A percentile compares a stretch with the other conserved stretches of the same genome.
Evolutionary conservation across 2,329 filamentous ascomycete genomes (phyloP).

Genomic region (Aspergillus fumigatus): DNA sequence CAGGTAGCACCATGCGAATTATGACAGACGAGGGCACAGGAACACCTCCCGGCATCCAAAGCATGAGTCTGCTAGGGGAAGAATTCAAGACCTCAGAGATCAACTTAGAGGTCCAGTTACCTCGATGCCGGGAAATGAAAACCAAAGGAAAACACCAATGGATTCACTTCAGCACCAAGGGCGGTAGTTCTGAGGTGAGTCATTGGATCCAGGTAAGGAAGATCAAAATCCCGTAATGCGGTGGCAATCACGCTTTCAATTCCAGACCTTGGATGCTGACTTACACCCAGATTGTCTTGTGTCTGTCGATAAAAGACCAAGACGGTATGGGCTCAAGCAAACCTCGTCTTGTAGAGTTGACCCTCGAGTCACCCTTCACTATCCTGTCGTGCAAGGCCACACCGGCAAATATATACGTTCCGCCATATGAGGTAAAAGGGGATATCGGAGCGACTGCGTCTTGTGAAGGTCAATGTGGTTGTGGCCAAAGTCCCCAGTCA

Average conservation of each 20-base stretch:
- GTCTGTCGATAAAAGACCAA: slow-evolving; percentile 77
- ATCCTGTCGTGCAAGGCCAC: slow-evolving; percentile 89
- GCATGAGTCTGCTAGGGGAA: slow-evolving; percentile 74
- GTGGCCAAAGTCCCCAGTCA: slow-evolving; percentile 46
- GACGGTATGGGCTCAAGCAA: slow-evolving; percentile 64
- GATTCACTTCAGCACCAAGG: slow-evolving; percentile 86
- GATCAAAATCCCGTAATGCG: too few relatives aligned
- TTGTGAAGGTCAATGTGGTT: slow-evolving; percentile 60
- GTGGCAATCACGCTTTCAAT: neutral
- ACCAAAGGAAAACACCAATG: slow-evolving; percentile 62
- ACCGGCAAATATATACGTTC: slow-evolving; percentile 79
- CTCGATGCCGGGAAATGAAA: slow-evolving; percentile 78
- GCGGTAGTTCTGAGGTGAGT: slow-evolving; percentile 87
- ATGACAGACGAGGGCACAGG: slow-evolving; percentile 75
- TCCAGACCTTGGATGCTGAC: slow-evolving; percentile 4
- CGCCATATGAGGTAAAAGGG: slow-evolving; percentile 66
- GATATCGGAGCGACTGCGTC: slow-evolving; percentile 46
- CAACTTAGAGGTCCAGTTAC: slow-evolving; percentile 88
- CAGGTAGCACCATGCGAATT: slow-evolving; percentile 70
- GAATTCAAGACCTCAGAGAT: slow-evolving; percentile 87
- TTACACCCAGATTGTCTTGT: slow-evolving; percentile 71
- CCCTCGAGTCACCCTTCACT: slow-evolving; percentile 91
- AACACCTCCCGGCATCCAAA: slow-evolving; percentile 54
- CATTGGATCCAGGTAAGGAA: slow-evolving; percentile 85
- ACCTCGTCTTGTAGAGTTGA: slow-evolving; percentile 88